Evolutionary conservation across 352 stramenopile genomes (phyloP), one percentile per base, ranked within the genome.

Genomic region (Phytophthora fragariaefolia): DNA sequence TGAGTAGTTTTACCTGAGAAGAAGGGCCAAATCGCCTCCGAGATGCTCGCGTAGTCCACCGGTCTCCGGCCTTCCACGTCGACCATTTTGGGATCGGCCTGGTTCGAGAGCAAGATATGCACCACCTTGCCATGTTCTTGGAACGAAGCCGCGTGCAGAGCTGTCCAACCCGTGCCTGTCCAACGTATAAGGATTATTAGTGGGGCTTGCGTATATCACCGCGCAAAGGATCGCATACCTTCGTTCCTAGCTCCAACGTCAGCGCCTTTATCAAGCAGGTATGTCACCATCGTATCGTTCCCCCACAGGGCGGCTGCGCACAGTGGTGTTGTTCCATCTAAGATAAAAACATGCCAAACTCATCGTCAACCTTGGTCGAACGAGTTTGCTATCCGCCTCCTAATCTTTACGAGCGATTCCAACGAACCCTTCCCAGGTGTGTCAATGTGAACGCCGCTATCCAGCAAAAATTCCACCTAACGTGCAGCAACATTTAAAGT

Each of bases 21-120:
- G 58, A 88, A 88, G 4, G 80, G 60, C 80, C 82, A 91, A 63
- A 89, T 89, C 4, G 82, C 82, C 58, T 91, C 82, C 13, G 82
- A 91, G 52, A 91, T 89, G 46, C 82, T 91, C 34, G 82, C 82
- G 43, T 88, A 88, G 71, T 91, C 80, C 47, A 83, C 72, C n/a
- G 83, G 56, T 32, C 79, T 76, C 17, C 83, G 75, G 3, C 75
- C 80, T 30, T 88, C 80, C 7, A 49, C 46, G 42, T 90, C 83
- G 2, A 63, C 58, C 9, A 73, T 55, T 58, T 74, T 83, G 5
- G 83, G 72, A 49, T 89, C 79, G 0, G 80, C 79, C 45, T 77
- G 70, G n/a, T 79, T 69, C 15, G 69, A 73, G 17, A 91, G 56
- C 20, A 91, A 66, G 3, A 89, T 59, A 2, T 76, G 79, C 24